Evolutionary conservation across 768 basidiomycete genomes (phyloP).

Genomic region (Rhodotorula paludigena): DNA sequence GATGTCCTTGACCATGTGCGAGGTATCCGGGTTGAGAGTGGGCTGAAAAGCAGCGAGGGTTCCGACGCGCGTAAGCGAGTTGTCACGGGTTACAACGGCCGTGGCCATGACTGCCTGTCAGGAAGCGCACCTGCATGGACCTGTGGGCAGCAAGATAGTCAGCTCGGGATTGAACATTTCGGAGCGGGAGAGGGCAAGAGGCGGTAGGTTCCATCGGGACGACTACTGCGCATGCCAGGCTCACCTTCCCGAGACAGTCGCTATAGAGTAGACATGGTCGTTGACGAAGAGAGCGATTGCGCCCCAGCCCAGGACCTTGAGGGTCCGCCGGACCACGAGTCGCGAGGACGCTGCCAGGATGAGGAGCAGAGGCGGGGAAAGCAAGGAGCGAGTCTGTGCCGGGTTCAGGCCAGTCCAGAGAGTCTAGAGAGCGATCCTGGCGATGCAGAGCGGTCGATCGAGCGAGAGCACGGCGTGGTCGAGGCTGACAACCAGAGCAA

Average conservation of each 20-base stretch:
- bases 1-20: constrained; percentile 37
- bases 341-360: neutral
- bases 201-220: too few species aligned
- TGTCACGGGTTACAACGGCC: too few species aligned
- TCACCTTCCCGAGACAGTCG: constrained; percentile 40
- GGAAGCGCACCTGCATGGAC: constrained; percentile 42
- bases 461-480: too few species aligned
- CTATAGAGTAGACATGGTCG: constrained; percentile 36
- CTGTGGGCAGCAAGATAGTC: constrained; percentile 2
- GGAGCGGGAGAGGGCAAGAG: neutral
- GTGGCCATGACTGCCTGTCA: too few species aligned
- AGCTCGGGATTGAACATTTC: neutral
- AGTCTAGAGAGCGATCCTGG: too few species aligned
- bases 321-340: neutral
- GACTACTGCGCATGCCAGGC: too few species aligned
- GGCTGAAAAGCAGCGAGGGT: too few species aligned
- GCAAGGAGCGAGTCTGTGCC: too few species aligned
- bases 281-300: constrained; percentile 38
- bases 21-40: constrained; percentile 43
- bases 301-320: constrained; percentile 38
- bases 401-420: neutral
- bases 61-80: too few species aligned
- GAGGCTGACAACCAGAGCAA: too few species aligned
- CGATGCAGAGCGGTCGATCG: too few species aligned
- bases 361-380: neutral